A percentile compares a stretch with the other conserved stretches of the same genome.
These are phyloP conservation scores for Aspergillus unguis DNA, from an alignment of 2,329 filamentous ascomycete genomes.

Conservation along the genomic window DNA sequence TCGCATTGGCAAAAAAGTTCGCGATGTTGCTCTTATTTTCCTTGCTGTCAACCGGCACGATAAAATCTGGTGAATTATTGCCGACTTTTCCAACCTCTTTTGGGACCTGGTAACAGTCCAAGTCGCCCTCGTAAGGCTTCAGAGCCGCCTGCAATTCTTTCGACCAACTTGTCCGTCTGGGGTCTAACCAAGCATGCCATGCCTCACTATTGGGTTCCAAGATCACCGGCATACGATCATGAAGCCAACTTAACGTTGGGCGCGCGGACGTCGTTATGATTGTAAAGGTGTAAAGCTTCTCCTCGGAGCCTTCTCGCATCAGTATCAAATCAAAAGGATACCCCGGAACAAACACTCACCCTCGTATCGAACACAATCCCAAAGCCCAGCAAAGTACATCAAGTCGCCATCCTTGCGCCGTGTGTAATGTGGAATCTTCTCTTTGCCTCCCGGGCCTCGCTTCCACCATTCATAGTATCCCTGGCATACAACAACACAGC, in stretches of 20 bases:
- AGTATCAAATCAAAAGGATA: neutral
- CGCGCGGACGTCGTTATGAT: slow-evolving; percentile 91
- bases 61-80: slow-evolving; percentile 79
- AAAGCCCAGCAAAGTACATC: slow-evolving; percentile 87
- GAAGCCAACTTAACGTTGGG: slow-evolving; percentile 76
- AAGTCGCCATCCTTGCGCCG: slow-evolving; percentile 77
- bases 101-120: slow-evolving; percentile 81
- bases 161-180: slow-evolving; percentile 67
- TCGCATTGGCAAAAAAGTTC: slow-evolving; percentile 75
- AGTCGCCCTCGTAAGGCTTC: slow-evolving; percentile 71
- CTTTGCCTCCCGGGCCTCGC: slow-evolving; percentile 65
- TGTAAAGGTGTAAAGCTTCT: slow-evolving; percentile 82
- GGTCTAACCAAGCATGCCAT: slow-evolving; percentile 76
- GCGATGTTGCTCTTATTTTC: slow-evolving; percentile 92
- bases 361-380: slow-evolving; percentile 83
- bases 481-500: slow-evolving; percentile 82
- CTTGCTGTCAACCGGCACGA: slow-evolving; percentile 76
- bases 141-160: slow-evolving; percentile 72
- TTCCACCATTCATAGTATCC: slow-evolving; percentile 98
- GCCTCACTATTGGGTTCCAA: slow-evolving; percentile 70
- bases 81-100: slow-evolving; percentile 93
- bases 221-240: slow-evolving; percentile 95
- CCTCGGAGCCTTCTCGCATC: slow-evolving; percentile 52
- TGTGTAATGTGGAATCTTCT: slow-evolving; percentile 80
- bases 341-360: slow-evolving; percentile 43